These are phyloP conservation scores for Tulasnella sp. DNA, from an alignment of 768 basidiomycete species.

Conservation along the genomic window DNA sequence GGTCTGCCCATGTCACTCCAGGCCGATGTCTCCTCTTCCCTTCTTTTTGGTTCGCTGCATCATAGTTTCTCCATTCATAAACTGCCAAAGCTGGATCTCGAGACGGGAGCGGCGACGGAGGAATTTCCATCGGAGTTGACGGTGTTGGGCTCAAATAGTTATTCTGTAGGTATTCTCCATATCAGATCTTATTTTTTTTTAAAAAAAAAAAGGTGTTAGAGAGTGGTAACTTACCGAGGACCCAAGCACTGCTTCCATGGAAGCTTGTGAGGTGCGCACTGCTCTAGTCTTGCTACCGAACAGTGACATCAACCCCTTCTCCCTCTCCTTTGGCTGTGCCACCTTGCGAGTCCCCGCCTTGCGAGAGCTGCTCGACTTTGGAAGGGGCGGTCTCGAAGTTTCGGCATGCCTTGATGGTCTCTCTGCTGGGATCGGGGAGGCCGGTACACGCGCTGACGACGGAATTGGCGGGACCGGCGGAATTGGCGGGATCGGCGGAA, in stretches of 20 bases:
- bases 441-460: too few species aligned
- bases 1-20: constrained; percentile 9
- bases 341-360: not conserved
- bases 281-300: constrained; percentile 1
- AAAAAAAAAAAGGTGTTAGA: too few species aligned
- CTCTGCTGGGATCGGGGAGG: too few species aligned
- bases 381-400: not conserved
- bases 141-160: constrained; percentile 1
- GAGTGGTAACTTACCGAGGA: constrained; percentile 1
- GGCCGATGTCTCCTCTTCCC: not conserved
- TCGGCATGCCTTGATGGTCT: not conserved
- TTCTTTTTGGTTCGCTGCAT: not conserved
- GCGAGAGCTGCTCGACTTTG: not conserved
- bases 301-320: constrained; percentile 6
- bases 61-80: not conserved
- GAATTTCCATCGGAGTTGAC: not conserved
- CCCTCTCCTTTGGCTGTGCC: not conserved
- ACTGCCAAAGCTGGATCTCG: not conserved
- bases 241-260: constrained; percentile 12
- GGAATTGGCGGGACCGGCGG: too few species aligned
- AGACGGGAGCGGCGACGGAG: not conserved
- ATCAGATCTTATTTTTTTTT: too few species aligned
- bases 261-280: constrained; percentile 1
- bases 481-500: too few species aligned
- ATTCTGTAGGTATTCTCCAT: not conserved